These are phyloP conservation scores for Myxozyma udenii DNA, from an alignment of 805 yeast genomes.

Conservation along the genomic window DNA sequence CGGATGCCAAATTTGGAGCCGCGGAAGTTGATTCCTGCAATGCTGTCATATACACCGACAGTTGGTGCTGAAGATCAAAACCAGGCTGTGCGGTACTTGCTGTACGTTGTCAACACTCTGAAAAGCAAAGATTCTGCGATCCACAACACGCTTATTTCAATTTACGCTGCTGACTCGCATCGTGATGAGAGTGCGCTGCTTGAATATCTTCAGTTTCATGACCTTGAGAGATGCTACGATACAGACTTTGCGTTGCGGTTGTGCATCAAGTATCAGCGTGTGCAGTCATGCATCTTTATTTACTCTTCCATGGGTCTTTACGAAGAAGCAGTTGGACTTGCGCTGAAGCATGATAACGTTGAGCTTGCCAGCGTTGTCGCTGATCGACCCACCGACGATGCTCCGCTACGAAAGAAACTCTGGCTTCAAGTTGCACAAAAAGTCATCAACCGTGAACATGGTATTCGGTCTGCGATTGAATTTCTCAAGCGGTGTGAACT, in stretches of 20 bases:
- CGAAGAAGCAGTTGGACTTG: constrained; percentile 78
- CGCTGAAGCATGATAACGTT: constrained; percentile 58
- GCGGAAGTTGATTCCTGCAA: constrained; percentile 67
- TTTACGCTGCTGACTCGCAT: constrained; percentile 53
- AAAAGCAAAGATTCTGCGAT: constrained; percentile 48
- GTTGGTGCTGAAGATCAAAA: constrained; percentile 48
- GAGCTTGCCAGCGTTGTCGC: constrained; percentile 60
- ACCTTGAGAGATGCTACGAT: constrained; percentile 47
- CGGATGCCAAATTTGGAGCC: constrained; percentile 54
- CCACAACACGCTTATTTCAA: constrained; percentile 67
- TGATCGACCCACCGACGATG: constrained; percentile 51
- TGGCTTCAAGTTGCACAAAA: constrained; percentile 67
- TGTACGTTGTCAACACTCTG: constrained; percentile 49
- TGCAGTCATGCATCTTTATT: constrained; percentile 68
- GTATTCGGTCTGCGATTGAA: constrained; percentile 36
- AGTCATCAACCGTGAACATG: constrained; percentile 40
- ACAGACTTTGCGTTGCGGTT: constrained; percentile 71
- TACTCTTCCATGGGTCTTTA: constrained; percentile 63
- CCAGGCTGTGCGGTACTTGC: constrained; percentile 64
- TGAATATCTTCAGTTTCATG: constrained; percentile 48
- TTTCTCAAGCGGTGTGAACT: constrained; percentile 36
- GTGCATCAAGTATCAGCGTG: constrained; percentile 58
- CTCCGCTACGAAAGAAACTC: constrained; percentile 58
- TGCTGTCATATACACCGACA: constrained; percentile 52
- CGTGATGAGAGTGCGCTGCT: constrained; percentile 49